Conservation (phyloP, 371 early-diverging fungal genomes). For the Apophysomyces ossiformis region DNA sequence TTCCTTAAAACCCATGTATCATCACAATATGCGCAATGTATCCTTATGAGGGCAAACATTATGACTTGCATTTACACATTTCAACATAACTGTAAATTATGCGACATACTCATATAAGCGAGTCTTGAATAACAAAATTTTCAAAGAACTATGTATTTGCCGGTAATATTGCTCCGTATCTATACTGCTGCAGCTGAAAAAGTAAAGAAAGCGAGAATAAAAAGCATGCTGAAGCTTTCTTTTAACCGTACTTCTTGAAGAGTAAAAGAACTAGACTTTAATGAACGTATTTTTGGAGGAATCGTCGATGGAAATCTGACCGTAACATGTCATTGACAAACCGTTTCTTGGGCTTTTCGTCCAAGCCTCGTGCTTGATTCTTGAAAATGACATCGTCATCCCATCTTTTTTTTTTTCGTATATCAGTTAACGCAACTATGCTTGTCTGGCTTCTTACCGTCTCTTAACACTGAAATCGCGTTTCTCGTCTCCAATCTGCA, state of each 20-base stretch:
- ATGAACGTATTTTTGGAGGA: conserved; percentile 89
- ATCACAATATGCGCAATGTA: neutral
- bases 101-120: neutral
- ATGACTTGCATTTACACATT: neutral
- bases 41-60: neutral
- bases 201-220: neutral
- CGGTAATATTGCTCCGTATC: too few relatives aligned
- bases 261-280: conserved; percentile 30
- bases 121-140: neutral
- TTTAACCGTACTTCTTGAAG: too few relatives aligned
- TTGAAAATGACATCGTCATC: conserved; percentile 98
- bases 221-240: too few relatives aligned
- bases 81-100: neutral
- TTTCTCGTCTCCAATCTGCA: conserved; percentile 57
- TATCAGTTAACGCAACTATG: neutral
- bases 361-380: conserved; percentile 90
- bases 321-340: conserved; percentile 96
- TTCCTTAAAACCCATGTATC: neutral
- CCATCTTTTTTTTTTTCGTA: conserved; percentile 62
- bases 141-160: too few relatives aligned
- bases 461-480: conserved; percentile 89
- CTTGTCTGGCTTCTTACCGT: conserved; percentile 48
- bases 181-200: too few relatives aligned
- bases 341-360: conserved; percentile 88
- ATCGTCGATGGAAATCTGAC: conserved; percentile 94